These are phyloP conservation scores for Neostapfia colusana DNA, from an alignment of 176 grass and related monocot genomes.

Conservation along the genomic window DNA sequence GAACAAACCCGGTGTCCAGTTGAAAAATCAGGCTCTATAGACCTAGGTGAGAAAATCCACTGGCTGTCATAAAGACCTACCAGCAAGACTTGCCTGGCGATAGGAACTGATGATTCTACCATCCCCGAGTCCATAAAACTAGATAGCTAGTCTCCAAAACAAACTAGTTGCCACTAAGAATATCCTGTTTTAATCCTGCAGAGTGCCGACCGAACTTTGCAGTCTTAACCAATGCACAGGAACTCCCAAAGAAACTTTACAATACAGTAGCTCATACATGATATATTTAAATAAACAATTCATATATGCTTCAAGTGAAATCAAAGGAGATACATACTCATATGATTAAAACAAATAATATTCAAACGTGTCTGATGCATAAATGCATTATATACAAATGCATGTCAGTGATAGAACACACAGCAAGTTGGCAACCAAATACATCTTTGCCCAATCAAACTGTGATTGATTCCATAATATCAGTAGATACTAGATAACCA, in stretches of 20 bases:
- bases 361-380: neutral
- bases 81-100: neutral
- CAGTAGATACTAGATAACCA: neutral
- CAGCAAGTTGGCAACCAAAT: neutral
- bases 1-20: neutral
- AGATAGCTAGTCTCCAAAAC: neutral
- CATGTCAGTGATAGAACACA: neutral
- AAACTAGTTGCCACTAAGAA: neutral
- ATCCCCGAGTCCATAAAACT: conserved; percentile 1
- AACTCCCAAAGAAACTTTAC: neutral
- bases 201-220: neutral
- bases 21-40: neutral
- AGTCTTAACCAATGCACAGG: neutral
- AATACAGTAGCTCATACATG: neutral
- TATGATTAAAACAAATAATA: neutral
- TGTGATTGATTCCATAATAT: neutral
- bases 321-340: neutral
- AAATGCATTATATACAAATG: neutral
- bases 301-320: neutral
- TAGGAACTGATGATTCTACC: neutral
- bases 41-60: neutral
- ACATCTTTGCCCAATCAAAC: neutral
- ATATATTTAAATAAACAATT: neutral
- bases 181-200: neutral
- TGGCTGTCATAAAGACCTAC: neutral